A percentile compares a stretch with the other conserved stretches of the same genome.
phyloP scores from a whole-genome alignment of 108 stramenopile genomes.

The Discostella pseudostelligera region DNA sequence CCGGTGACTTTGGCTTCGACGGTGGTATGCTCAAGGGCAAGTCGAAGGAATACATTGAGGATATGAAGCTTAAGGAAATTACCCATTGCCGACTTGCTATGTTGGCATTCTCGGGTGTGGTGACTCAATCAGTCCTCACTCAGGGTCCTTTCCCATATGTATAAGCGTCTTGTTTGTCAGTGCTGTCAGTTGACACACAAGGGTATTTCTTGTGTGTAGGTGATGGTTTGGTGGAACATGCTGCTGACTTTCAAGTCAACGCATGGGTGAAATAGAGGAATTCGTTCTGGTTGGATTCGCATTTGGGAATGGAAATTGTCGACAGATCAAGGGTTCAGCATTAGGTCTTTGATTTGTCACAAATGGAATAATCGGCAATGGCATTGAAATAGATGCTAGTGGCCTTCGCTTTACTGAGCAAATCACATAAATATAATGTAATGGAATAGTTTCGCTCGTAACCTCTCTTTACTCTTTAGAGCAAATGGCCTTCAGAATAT shows the following conservation, averaged over 20 bases:
- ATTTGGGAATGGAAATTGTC: conserved; percentile 3
- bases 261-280: background rate
- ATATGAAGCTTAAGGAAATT: conserved; percentile 87
- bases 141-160: conserved; percentile 87
- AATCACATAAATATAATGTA: conserved; percentile 10
- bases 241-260: background rate
- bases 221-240: background rate
- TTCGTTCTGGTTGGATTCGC: background rate
- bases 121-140: conserved; percentile 94
- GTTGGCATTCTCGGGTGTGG: conserved; percentile 90
- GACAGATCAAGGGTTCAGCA: background rate
- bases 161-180: conserved; percentile 11
- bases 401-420: conserved; percentile 1
- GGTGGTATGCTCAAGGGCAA: conserved; percentile 78
- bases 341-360: background rate
- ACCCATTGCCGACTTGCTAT: conserved; percentile 96
- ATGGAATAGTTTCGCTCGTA: conserved; percentile 3
- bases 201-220: background rate
- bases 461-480: too few relatives aligned
- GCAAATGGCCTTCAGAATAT: too few relatives aligned
- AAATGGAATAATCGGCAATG: background rate
- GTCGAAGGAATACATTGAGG: conserved; percentile 61
- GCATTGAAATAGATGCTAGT: background rate
- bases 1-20: conserved; percentile 94
- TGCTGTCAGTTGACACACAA: background rate